A percentile compares a stretch with the other conserved stretches of the same genome.
phyloP scores from a whole-genome alignment of 257 asterid genomes.

The Thymus mandschuricus region DNA sequence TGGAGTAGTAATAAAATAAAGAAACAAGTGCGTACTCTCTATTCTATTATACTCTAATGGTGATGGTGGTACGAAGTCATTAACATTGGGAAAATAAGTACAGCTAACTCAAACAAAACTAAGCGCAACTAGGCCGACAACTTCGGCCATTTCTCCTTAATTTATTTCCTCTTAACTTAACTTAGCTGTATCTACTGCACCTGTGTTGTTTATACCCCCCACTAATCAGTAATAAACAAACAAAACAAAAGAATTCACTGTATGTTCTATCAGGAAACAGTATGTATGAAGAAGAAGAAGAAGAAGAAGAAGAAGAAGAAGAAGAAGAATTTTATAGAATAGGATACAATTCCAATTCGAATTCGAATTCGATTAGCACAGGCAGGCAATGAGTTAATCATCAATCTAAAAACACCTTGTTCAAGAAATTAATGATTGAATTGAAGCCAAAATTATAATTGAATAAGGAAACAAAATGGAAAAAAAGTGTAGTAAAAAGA shows the following conservation, averaged over 20 bases:
- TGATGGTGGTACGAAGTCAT: not conserved
- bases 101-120: slow-evolving; percentile 17
- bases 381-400: slow-evolving; percentile 37
- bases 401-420: slow-evolving; percentile 15
- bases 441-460: slow-evolving; percentile 31
- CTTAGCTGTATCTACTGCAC: slow-evolving; percentile 3
- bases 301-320: no score
- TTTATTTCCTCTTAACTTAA: not conserved
- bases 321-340: slow-evolving; percentile 22
- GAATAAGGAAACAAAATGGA: slow-evolving; percentile 22
- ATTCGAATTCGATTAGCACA: slow-evolving; percentile 5
- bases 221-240: not conserved
- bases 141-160: slow-evolving; percentile 28
- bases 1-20: not conserved
- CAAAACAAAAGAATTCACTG: no score
- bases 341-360: slow-evolving; percentile 41
- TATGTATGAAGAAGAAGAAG: not conserved
- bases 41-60: no score
- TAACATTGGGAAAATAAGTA: slow-evolving; percentile 26
- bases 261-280: not conserved
- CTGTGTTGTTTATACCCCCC: no score
- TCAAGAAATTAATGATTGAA: slow-evolving; percentile 34
- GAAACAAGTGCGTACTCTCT: no score
- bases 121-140: slow-evolving; percentile 44
- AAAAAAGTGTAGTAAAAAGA: slow-evolving; percentile 24